Percentiles rank a stretch among this genome's conserved stretches.
phyloP scores from a whole-genome alignment of 345 rosid genomes.

The Tarenaya hassleriana region DNA sequence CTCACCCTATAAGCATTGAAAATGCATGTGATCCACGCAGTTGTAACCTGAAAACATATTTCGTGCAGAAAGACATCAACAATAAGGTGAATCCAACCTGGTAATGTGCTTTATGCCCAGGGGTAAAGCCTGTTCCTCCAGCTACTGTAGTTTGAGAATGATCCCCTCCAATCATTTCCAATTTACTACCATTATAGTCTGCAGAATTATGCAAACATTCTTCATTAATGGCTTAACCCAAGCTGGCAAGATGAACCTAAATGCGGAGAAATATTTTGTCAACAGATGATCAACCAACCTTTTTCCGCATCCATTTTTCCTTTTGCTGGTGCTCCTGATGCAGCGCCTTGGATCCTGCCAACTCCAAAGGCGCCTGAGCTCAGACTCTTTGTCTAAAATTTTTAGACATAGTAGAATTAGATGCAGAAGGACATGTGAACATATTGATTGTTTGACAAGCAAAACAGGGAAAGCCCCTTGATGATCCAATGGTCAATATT shows the following conservation, averaged over 20 bases:
- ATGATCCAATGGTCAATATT: too few relatives aligned
- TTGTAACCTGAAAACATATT: constrained; percentile 1
- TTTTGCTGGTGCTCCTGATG: constrained; percentile 30
- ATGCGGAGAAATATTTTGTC: too few relatives aligned
- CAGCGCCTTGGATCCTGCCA: constrained; percentile 22
- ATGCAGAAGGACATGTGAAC: constrained; percentile 16
- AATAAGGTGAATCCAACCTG: constrained; percentile 34
- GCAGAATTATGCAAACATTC: constrained; percentile 17
- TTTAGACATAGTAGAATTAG: constrained; percentile 21
- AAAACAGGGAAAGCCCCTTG: constrained; percentile 8
- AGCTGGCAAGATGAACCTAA: constrained; percentile 6
- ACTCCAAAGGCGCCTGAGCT: constrained; percentile 24
- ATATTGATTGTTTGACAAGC: constrained; percentile 16
- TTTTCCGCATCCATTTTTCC: constrained; percentile 23
- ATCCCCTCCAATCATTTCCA: constrained; percentile 21
- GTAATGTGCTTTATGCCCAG: constrained; percentile 24
- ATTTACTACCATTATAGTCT: constrained; percentile 34
- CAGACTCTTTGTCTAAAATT: constrained; percentile 39
- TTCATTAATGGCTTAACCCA: constrained; percentile 6
- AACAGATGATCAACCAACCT: constrained; percentile 27
- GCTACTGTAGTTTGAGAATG: constrained; percentile 25
- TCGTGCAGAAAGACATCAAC: background rate
- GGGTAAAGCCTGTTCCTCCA: constrained; percentile 14
- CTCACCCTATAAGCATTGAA: too few relatives aligned
- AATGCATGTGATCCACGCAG: background rate